Percentiles rank a stretch among this genome's conserved stretches.
phyloP scores from a whole-genome alignment of 1,284 basidiomycete genomes.

The Anthracocystis panici-leucophaei region DNA sequence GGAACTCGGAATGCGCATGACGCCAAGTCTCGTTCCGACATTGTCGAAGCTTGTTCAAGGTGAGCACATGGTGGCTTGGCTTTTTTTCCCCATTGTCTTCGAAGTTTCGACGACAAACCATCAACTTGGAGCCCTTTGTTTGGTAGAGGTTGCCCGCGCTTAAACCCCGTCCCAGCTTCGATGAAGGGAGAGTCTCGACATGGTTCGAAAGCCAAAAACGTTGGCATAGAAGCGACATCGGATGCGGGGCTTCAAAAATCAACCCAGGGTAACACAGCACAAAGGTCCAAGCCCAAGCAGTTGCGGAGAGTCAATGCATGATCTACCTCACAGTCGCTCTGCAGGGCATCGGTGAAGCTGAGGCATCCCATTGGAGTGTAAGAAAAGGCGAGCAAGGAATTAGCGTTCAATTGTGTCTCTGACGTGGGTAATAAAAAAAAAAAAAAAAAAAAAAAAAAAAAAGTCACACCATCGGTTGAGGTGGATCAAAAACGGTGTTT shows the following conservation, averaged over 20 bases:
- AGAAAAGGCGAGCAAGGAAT: not conserved
- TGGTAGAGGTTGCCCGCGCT: too few species aligned
- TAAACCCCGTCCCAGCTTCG: too few species aligned
- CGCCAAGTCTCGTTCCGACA: too few species aligned
- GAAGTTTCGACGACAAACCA: too few species aligned
- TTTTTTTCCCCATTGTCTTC: too few species aligned
- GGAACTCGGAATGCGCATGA: slow-evolving; percentile 2
- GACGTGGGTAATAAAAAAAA: slow-evolving; percentile 4
- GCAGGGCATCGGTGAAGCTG: not conserved
- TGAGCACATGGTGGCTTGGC: too few species aligned
- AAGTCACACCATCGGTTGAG: slow-evolving; percentile 2
- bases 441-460: slow-evolving; percentile 1
- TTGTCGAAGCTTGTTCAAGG: too few species aligned
- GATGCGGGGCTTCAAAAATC: too few species aligned
- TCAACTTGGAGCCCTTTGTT: too few species aligned
- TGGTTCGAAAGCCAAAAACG: too few species aligned
- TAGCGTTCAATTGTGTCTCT: not conserved
- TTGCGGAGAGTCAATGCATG: slow-evolving; percentile 19
- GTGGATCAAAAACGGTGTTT: not conserved
- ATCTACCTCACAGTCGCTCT: slow-evolving; percentile 21
- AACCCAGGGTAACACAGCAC: not conserved
- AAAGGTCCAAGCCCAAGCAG: not conserved
- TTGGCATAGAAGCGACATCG: too few species aligned
- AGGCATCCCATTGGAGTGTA: not conserved
- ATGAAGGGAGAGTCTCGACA: too few species aligned